Base-by-base conservation (phyloP, 345 rosid species). In the Excoecaria agallocha region DNA sequence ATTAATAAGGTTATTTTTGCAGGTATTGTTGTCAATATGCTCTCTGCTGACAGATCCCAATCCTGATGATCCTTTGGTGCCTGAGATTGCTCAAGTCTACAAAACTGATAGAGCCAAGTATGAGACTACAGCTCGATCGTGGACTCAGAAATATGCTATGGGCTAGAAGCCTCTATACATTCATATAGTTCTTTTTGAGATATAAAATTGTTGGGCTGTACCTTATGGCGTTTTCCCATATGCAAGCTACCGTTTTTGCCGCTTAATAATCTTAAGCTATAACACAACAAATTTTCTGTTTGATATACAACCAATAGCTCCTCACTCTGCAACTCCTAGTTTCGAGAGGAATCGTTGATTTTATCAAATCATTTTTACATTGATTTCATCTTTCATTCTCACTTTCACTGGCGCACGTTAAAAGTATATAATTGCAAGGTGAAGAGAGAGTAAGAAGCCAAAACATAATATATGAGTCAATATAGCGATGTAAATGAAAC, bases 101-200 rank as follows among this genome's bases (percentile, higher is more conserved):
- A 82, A 73, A 66, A 79, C 58, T 12, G 80, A 82, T 46, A 76
- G 73, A 65, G 74, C 61, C 35, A 76, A 70, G 78, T 82, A 82
- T 39, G 80, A 82, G 52, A 13, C 80, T 13, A 79, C 70, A 8
- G 82, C 80, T 22, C 75, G 80, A 8, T 46, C 76, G 61, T 82
- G 80, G 80, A 82, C 85, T 17, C 74, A 76, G 74, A 82, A 79
- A 62, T 79, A 76, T 48, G 85, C 85, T 68, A 82, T 82, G 85
- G 67, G 76, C 41, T 56, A 71, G 57, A 22, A 7, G 39, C 24
- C 19, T 5, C 59, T 25, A 15, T 59, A 39, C 22, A 20, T 15
- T 12, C 19, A 20, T 56, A 22, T 17, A 46, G 20, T 3, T 57
- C 13, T 20, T 56, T 19, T 2, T 12, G 57, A 30, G 5, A 8